Evolutionary conservation across 208 protist genomes (phyloP).

Genomic region (Trypanosoma congolense): DNA sequence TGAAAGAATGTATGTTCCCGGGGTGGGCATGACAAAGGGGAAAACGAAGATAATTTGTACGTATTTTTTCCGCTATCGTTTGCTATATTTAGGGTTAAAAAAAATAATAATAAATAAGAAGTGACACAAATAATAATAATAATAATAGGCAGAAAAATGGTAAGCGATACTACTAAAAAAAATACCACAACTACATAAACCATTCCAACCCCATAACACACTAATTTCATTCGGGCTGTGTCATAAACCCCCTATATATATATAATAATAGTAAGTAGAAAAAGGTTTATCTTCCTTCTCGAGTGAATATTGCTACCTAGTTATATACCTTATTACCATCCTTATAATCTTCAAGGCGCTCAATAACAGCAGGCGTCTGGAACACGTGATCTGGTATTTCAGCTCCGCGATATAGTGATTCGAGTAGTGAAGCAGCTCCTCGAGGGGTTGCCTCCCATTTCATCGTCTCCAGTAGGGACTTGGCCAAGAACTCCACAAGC

Average conservation of each 20-base stretch:
- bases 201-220: too few relatives aligned
- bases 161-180: too few relatives aligned
- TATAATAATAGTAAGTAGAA: constrained; percentile 2
- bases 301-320: constrained; percentile 19
- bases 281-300: background rate
- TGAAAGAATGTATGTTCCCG: too few relatives aligned
- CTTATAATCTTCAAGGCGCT: constrained; percentile 74
- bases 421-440: constrained; percentile 79
- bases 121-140: too few relatives aligned
- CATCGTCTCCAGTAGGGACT: constrained; percentile 83
- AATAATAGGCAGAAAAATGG: too few relatives aligned
- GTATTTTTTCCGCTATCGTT: background rate
- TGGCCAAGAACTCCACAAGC: constrained; percentile 80
- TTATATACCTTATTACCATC: constrained; percentile 69
- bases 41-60: background rate
- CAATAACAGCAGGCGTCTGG: constrained; percentile 84
- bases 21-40: too few relatives aligned
- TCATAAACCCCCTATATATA: background rate
- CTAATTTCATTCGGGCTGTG: too few relatives aligned
- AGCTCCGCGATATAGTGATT: constrained; percentile 86
- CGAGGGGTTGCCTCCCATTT: constrained; percentile 86
- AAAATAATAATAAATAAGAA: background rate
- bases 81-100: background rate
- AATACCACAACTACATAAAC: too few relatives aligned
- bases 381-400: constrained; percentile 89